phyloP scores from a whole-genome alignment of 106 monocot species.

The Acorus calamus region DNA sequence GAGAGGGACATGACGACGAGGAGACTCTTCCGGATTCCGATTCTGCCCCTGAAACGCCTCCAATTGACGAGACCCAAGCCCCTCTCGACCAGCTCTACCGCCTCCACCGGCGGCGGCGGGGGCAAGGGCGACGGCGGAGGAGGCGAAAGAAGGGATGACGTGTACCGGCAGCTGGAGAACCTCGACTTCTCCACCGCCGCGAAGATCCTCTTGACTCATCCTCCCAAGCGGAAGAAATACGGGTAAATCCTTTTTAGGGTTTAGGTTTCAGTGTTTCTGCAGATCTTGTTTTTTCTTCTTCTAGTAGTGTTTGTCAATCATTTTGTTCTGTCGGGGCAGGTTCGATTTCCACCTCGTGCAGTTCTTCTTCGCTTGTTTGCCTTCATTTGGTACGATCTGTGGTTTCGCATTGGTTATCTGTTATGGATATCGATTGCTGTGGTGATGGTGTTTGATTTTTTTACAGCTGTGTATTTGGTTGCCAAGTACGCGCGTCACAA shows the following conservation, averaged over 20 bases:
- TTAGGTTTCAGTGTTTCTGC: not conserved
- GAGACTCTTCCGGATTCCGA: slow-evolving; percentile 1
- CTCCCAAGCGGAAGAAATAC: slow-evolving; percentile 65
- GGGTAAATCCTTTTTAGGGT: slow-evolving; percentile 28
- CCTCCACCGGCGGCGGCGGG: not conserved
- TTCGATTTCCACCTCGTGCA: slow-evolving; percentile 84
- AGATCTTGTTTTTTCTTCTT: not conserved
- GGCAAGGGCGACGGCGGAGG: not conserved
- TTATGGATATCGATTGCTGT: not conserved
- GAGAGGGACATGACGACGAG: too few relatives aligned
- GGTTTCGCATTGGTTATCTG: not conserved
- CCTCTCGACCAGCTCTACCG: too few relatives aligned
- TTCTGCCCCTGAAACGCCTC: not conserved
- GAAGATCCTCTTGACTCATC: slow-evolving; percentile 55
- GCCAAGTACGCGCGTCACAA: slow-evolving; percentile 72
- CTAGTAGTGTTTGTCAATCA: not conserved
- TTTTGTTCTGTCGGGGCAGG: slow-evolving; percentile 21
- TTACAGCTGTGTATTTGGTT: slow-evolving; percentile 60
- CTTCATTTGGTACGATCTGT: slow-evolving; percentile 45
- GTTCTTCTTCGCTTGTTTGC: slow-evolving; percentile 75
- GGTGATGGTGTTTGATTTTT: not conserved
- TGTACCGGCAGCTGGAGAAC: slow-evolving; percentile 40
- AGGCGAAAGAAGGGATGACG: slow-evolving; percentile 27
- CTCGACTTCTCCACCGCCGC: slow-evolving; percentile 60
- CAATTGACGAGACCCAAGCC: not conserved